Conservation (phyloP, 768 basidiomycete genomes). For the Mycena pura region DNA sequence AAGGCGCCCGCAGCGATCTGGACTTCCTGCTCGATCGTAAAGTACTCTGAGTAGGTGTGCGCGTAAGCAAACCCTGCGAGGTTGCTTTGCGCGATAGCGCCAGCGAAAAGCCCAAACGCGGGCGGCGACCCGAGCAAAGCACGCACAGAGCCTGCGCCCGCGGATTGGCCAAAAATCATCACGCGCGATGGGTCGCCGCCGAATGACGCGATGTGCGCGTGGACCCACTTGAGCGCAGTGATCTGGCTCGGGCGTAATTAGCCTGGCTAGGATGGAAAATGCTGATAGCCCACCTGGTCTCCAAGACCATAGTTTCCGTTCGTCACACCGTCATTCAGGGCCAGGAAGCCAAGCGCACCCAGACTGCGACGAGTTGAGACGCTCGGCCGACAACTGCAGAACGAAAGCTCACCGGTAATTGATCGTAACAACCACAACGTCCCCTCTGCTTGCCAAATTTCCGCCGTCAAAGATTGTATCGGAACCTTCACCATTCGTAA, state of each 20-base stretch:
- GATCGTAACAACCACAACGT: constrained; percentile 47
- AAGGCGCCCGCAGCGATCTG: constrained; percentile 39
- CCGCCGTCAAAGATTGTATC: constrained; percentile 52
- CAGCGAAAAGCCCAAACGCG: constrained; percentile 46
- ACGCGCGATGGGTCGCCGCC: constrained; percentile 61
- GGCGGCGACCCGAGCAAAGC: constrained; percentile 42
- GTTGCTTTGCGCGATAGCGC: constrained; percentile 53
- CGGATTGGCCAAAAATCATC: constrained; percentile 62
- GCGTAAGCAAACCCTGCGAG: constrained; percentile 57
- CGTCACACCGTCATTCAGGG: constrained; percentile 47
- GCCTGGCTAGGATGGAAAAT: constrained; percentile 25
- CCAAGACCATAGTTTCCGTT: constrained; percentile 55
- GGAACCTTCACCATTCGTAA: constrained; percentile 46
- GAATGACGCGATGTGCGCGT: constrained; percentile 59
- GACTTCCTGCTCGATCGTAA: constrained; percentile 50
- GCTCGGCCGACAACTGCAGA: constrained; percentile 41
- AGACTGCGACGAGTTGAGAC: constrained; percentile 33
- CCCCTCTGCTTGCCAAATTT: constrained; percentile 50
- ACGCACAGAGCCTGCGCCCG: constrained; percentile 54
- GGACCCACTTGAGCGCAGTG: constrained; percentile 52
- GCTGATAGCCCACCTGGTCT: constrained; percentile 47
- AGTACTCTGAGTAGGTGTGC: constrained; percentile 55
- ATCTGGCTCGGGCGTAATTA: constrained; percentile 31
- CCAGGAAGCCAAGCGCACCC: constrained; percentile 51
- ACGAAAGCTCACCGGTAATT: constrained; percentile 49